Evolutionary conservation across 352 stramenopile species (phyloP).

Genomic region (Globisporangium alternatum): DNA sequence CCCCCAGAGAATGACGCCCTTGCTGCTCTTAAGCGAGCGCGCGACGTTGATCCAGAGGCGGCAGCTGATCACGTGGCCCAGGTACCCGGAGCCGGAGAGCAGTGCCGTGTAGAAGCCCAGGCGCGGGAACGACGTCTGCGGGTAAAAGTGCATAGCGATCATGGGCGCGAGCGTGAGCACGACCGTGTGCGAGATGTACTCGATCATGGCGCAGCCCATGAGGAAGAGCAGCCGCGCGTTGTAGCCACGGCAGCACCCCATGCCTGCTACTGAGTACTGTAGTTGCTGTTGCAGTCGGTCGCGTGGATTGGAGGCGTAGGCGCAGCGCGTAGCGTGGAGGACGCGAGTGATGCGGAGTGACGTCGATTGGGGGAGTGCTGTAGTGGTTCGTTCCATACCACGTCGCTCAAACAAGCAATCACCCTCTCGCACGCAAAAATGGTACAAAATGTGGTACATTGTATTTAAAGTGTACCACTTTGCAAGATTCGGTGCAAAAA

Average conservation of each 20-base stretch:
- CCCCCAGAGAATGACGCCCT: constrained; percentile 81
- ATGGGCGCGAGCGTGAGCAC: constrained; percentile 68
- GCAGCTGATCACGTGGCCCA: constrained; percentile 69
- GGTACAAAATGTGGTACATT: neutral
- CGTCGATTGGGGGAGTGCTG: neutral
- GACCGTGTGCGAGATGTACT: constrained; percentile 72
- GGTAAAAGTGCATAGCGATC: constrained; percentile 78
- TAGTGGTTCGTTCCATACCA: constrained; percentile 1
- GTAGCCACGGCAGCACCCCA: constrained; percentile 61
- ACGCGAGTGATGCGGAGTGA: no score
- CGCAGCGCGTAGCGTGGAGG: neutral
- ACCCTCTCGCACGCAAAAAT: neutral
- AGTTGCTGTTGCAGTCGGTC: neutral
- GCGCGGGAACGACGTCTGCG: constrained; percentile 63
- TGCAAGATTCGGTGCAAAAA: constrained; percentile 7
- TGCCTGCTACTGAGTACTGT: constrained; percentile 2
- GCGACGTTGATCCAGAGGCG: constrained; percentile 80
- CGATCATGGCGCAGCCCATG: constrained; percentile 74
- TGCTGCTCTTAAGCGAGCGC: constrained; percentile 67
- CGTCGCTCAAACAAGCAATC: constrained; percentile 8
- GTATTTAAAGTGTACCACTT: no score
- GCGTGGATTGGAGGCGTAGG: neutral
- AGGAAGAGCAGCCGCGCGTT: constrained; percentile 78
- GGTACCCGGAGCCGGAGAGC: constrained; percentile 58
- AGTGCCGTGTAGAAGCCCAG: constrained; percentile 78